Conservation (phyloP, 768 basidiomycete genomes). For the Suillus ampliporus region DNA sequence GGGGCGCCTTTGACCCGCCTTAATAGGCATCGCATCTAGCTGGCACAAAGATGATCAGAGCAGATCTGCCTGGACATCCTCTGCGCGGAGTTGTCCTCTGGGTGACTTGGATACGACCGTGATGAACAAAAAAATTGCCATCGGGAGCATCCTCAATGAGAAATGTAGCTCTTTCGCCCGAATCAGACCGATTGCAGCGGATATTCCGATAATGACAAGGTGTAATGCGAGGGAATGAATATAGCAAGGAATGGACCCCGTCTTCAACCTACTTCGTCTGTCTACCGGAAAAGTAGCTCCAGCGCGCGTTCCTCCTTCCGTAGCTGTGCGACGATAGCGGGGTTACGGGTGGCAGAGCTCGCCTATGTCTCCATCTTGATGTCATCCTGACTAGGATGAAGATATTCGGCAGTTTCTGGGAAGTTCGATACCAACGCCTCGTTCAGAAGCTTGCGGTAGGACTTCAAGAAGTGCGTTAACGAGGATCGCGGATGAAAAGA, state of each 20-base stretch:
- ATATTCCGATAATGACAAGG: neutral
- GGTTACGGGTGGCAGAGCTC: neutral
- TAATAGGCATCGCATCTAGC: neutral
- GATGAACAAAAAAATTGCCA: slow-evolving; percentile 2
- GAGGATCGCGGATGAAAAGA: neutral
- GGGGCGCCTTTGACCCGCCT: neutral
- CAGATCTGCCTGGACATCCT: neutral
- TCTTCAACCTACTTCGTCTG: neutral
- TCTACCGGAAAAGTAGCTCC: neutral
- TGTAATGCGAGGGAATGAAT: neutral
- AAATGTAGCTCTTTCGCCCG: neutral
- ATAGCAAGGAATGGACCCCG: neutral
- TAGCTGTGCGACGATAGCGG: neutral
- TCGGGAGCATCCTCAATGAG: slow-evolving; percentile 1
- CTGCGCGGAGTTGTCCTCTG: neutral
- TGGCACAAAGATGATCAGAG: slow-evolving; percentile 5
- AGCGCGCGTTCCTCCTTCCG: neutral
- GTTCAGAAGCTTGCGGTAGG: slow-evolving; percentile 69
- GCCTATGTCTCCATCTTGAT: slow-evolving; percentile 6
- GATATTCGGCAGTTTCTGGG: slow-evolving; percentile 52
- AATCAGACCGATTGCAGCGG: neutral
- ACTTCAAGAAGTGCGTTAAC: slow-evolving; percentile 46
- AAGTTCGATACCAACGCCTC: slow-evolving; percentile 76
- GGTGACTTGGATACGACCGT: slow-evolving; percentile 1
- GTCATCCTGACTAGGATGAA: slow-evolving; percentile 19